Percentiles rank a stretch among this genome's conserved stretches.
Evolutionary conservation across 208 protist genomes (phyloP).

Genomic region (Leishmania martiniquensis): DNA sequence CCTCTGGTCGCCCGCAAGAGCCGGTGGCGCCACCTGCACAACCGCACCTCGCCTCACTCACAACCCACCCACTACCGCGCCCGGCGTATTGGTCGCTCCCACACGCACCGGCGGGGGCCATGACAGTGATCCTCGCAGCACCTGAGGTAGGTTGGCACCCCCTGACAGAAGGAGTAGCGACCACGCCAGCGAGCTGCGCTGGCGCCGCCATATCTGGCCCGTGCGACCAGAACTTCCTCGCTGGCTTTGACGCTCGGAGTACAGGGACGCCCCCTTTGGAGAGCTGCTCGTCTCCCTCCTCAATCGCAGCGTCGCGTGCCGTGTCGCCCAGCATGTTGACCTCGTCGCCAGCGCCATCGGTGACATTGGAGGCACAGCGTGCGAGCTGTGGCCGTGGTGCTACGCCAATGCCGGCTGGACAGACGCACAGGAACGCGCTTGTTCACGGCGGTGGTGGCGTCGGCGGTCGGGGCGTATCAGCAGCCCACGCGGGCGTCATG

Average conservation of each 20-base stretch:
- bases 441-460: background rate
- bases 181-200: background rate
- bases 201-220: background rate
- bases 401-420: background rate
- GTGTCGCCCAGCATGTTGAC: background rate
- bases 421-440: constrained; percentile 1
- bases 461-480: background rate
- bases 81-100: constrained; percentile 2
- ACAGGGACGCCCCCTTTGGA: background rate
- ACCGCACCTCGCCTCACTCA: background rate
- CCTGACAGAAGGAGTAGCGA: background rate
- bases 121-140: constrained; percentile 25
- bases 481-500: background rate
- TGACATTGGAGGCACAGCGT: constrained; percentile 15
- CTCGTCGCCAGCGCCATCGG: background rate
- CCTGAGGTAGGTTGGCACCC: constrained; percentile 30
- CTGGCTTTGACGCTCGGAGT: background rate
- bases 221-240: background rate
- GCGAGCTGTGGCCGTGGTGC: background rate
- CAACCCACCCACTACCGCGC: background rate
- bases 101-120: constrained; percentile 6
- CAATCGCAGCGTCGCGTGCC: background rate
- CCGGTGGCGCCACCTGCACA: background rate
- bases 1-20: background rate
- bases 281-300: constrained; percentile 1